Evolutionary conservation across 2,329 filamentous ascomycete species (phyloP), one percentile per base, ranked within the genome.

Genomic region (Diaporthe vexans): DNA sequence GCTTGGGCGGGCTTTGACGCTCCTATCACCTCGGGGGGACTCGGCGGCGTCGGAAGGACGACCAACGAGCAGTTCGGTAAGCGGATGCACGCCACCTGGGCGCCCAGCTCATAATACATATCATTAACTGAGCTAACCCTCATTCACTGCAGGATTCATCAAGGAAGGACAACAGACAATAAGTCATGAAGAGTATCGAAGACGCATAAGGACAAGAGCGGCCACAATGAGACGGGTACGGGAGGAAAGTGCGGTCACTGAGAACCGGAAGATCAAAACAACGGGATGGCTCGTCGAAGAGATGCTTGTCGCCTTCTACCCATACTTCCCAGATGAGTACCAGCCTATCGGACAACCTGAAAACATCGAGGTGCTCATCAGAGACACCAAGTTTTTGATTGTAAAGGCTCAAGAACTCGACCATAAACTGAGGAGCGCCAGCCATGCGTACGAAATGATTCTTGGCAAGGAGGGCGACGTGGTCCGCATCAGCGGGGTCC

Each of bases 401-500:
- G 3, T 11, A 19, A 72, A 43, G 21, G 70, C 70, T 8, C 46
- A 17, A n/a, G 70, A 72, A 17, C 58, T 72, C n/a, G 70, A 63
- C 11, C 2, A 43, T 5, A n/a, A 21, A 13, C 10, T 72, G n/a
- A 61, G 57, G 48, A 46, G 46, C 43, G 57, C 70, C n/a, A 7
- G 11, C 13, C 21, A 54, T 21, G n/a, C 40, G 33, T 68, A 68
- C 17, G 48, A 40, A 15, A 11, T 54, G 8, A 7, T 72, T 24
- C 46, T 33, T 15, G 69, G 57, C 33, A 68, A 1, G 2, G 13
- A 35, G 4, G 33, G n/a, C 63, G 4, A 40, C 5, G 48, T 40
- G n/a, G 33, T 15, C 33, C 11, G 19, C 3, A 40, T 54, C n/a
- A 26, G 19, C 2, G 33, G 33, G 0, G 4, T 26, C 2, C n/a